Evolutionary conservation across 306 rosid genomes (phyloP), one percentile per base, ranked within the genome.

Genomic region (Prunus mongolica): DNA sequence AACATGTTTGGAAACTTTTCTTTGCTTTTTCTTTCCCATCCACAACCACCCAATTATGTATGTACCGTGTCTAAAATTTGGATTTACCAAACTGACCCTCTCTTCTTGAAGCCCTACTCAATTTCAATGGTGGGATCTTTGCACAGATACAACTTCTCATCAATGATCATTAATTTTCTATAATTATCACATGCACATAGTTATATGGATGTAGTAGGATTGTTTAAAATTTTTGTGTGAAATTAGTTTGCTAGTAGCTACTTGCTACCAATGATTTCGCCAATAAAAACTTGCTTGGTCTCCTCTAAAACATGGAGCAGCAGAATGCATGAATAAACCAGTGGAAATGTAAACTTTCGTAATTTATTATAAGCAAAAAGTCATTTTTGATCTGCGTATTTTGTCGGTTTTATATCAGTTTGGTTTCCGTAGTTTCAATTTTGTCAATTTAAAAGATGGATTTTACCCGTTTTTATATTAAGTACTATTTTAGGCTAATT

Each of bases 1-100:
- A 83, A 85, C 82, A 71, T 55, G 90, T 86, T 86, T 83, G 25
- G 79, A 82, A 84, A 83, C 85, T 86, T 84, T 50, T 66, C 63
- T 60, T 47, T 52, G 69, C 38, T 52, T 61, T 61, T 79, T 79
- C 65, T 24, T 83, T 84, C 85, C 41, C 70, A 62, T 62, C 58
- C 63, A 25, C 78, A 87, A 78, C 90, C 61, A 88, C 85, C 86
- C 32, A 24, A 49, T 82, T 47, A 65, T 62, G 55, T 27, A 45
- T 24, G 44, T 13, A 15, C 65, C 76, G 2, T 74, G 55, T 69
- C 25, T 18, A 13, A 50, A 49, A 3, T 74, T 49, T 12, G 45
- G 77, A 74, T 73, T 82, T 73, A 65, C 73, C 78, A 44, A 46
- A 28, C 49, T 30, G 25, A 44, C 68, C 22, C 44, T 46, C 63